These are phyloP conservation scores for Globisporangium perplexum DNA, from an alignment of 352 stramenopile species.

Conservation along the genomic window DNA sequence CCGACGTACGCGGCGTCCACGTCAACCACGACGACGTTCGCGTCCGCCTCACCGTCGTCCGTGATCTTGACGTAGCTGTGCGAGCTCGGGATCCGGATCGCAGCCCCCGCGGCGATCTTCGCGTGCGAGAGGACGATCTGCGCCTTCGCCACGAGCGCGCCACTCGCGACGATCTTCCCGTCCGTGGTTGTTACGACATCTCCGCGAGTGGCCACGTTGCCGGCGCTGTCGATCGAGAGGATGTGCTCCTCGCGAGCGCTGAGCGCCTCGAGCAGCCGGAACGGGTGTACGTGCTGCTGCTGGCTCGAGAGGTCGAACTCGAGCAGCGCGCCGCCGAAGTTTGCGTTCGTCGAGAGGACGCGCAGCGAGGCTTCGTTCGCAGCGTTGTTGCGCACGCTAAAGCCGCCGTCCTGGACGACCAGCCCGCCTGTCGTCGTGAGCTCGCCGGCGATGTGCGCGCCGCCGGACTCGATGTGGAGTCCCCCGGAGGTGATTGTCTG, in stretches of 20 bases:
- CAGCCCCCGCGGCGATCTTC: slow-evolving; percentile 27
- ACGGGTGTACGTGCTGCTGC: slow-evolving; percentile 22
- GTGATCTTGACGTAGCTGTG: slow-evolving; percentile 71
- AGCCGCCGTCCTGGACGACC: slow-evolving; percentile 50
- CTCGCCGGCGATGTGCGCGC: slow-evolving; percentile 43
- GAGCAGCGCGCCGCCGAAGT: slow-evolving; percentile 50
- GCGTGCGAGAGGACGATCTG: slow-evolving; percentile 47
- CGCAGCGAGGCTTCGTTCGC: slow-evolving; percentile 40
- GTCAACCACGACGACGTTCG: slow-evolving; percentile 42
- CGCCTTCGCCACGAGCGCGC: slow-evolving; percentile 41
- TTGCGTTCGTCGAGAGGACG: slow-evolving; percentile 34
- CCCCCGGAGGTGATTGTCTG: slow-evolving; percentile 56
- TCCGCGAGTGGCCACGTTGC: slow-evolving; percentile 38
- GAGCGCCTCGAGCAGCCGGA: slow-evolving; percentile 43
- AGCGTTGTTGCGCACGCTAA: slow-evolving; percentile 35
- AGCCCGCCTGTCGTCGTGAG: slow-evolving; percentile 56
- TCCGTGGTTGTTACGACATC: slow-evolving; percentile 40
- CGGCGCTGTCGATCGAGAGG: slow-evolving; percentile 44
- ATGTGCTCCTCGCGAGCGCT: slow-evolving; percentile 9
- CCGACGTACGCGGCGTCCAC: slow-evolving; percentile 31
- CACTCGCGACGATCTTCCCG: slow-evolving; percentile 42
- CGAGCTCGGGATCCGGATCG: slow-evolving; percentile 43
- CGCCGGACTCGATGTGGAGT: slow-evolving; percentile 46
- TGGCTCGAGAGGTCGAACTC: slow-evolving; percentile 31
- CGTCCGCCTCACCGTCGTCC: slow-evolving; percentile 27